Evolutionary conservation across 805 yeast genomes (phyloP).

Genomic region (Lipomyces kockii): DNA sequence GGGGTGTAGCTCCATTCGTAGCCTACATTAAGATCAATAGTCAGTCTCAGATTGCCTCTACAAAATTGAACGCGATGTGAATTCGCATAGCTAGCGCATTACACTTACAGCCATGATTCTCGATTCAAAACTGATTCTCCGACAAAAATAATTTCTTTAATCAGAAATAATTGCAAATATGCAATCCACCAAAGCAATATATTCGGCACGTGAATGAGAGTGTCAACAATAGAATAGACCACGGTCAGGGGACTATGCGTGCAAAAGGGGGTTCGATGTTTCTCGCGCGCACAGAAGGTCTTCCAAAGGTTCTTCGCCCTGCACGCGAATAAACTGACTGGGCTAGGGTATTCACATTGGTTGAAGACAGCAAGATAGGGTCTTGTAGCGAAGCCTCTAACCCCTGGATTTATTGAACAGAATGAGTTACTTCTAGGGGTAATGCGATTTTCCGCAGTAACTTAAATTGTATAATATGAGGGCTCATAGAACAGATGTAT

Average conservation of each 20-base stretch:
- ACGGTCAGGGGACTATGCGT: background rate
- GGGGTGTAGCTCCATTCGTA: conserved; percentile 28
- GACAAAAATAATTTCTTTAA: background rate
- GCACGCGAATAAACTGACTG: background rate
- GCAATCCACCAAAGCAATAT: background rate
- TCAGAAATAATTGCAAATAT: background rate
- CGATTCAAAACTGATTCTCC: background rate
- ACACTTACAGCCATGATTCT: background rate
- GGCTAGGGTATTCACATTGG: background rate
- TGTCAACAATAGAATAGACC: background rate
- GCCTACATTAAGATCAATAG: conserved; percentile 9
- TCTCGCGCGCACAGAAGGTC: background rate
- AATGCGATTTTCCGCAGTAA: no score
- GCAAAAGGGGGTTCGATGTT: background rate
- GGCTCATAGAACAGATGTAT: no score
- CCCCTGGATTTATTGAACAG: background rate
- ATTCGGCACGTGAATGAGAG: background rate
- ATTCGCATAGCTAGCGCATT: background rate
- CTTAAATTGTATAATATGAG: no score
- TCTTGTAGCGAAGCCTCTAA: background rate
- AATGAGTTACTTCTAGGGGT: no score
- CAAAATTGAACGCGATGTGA: background rate
- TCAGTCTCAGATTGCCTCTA: background rate
- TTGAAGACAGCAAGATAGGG: background rate
- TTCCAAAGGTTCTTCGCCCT: background rate